Percentiles rank a stretch among this genome's conserved stretches.
Evolutionary conservation across 345 rosid species (phyloP).

Genomic region (Salix dunnii): DNA sequence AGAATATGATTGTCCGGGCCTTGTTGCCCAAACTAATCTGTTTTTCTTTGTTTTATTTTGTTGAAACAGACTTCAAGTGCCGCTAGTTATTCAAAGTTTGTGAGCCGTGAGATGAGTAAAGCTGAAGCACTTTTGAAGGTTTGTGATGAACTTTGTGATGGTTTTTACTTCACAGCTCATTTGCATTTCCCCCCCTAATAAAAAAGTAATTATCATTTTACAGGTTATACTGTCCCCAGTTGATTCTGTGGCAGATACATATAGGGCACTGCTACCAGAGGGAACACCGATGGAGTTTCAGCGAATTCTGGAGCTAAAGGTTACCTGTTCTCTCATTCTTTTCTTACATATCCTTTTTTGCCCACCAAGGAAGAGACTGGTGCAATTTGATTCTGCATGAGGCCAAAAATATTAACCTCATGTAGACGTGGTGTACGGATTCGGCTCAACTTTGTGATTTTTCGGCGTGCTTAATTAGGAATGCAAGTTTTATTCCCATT

Average conservation of each 20-base stretch:
- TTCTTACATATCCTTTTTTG: not conserved
- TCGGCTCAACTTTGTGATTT: no score
- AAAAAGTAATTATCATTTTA: not conserved
- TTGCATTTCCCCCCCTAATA: not conserved
- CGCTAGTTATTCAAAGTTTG: conserved; percentile 87
- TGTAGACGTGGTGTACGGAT: no score
- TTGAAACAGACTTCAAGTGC: conserved; percentile 66
- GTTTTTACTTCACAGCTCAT: conserved; percentile 2
- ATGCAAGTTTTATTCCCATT: no score
- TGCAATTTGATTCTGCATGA: no score
- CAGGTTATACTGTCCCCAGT: conserved; percentile 93
- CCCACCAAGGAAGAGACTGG: not conserved
- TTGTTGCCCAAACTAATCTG: no score
- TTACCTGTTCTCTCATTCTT: conserved; percentile 10
- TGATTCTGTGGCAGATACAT: conserved; percentile 96
- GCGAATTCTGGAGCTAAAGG: conserved; percentile 97
- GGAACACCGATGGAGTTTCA: conserved; percentile 99
- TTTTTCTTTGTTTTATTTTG: conserved; percentile 11
- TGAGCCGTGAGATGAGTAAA: conserved; percentile 99
- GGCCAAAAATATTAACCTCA: no score
- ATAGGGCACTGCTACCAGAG: conserved; percentile 92
- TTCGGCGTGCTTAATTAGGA: no score
- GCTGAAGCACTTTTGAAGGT: conserved; percentile 99
- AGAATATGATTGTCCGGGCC: no score
- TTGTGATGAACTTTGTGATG: conserved; percentile 11